phyloP scores from a whole-genome alignment of 2,329 filamentous ascomycete genomes.

The Sclerotinia subarctica region DNA sequence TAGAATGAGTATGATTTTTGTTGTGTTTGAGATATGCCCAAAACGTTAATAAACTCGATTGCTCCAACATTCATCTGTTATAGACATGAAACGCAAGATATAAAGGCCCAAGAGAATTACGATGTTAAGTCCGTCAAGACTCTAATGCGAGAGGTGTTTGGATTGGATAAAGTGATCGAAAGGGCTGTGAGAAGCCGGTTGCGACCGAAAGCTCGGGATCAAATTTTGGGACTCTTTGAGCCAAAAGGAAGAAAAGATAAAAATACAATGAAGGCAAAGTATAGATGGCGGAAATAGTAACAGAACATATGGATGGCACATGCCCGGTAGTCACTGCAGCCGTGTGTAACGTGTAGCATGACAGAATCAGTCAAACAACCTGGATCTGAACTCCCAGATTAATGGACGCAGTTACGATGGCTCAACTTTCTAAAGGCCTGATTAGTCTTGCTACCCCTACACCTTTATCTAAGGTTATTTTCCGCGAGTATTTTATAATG shows the following conservation, averaged over 20 bases:
- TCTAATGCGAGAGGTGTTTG: not conserved
- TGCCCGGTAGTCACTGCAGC: conserved; percentile 21
- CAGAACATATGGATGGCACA: conserved; percentile 60
- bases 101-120: not conserved
- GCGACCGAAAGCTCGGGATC: conserved; percentile 3
- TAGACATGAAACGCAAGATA: conserved; percentile 18
- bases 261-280: conserved; percentile 48
- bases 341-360: conserved; percentile 16
- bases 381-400: conserved; percentile 10
- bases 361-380: conserved; percentile 10
- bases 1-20: not conserved
- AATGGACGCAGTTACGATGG: not conserved
- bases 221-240: not conserved
- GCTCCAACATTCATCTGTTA: not conserved
- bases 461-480: conserved; percentile 8
- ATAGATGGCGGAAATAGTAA: conserved; percentile 42
- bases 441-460: not conserved
- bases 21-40: not conserved
- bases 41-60: not conserved
- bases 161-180: not conserved
- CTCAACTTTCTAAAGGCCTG: conserved; percentile 12
- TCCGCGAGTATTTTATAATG: not conserved
- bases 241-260: not conserved
- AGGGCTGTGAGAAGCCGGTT: conserved; percentile 1
- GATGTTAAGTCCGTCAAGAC: not conserved